Evolutionary conservation across 2,329 filamentous ascomycete genomes (phyloP), one percentile per base, ranked within the genome.

Genomic region (Colletotrichum navitas): DNA sequence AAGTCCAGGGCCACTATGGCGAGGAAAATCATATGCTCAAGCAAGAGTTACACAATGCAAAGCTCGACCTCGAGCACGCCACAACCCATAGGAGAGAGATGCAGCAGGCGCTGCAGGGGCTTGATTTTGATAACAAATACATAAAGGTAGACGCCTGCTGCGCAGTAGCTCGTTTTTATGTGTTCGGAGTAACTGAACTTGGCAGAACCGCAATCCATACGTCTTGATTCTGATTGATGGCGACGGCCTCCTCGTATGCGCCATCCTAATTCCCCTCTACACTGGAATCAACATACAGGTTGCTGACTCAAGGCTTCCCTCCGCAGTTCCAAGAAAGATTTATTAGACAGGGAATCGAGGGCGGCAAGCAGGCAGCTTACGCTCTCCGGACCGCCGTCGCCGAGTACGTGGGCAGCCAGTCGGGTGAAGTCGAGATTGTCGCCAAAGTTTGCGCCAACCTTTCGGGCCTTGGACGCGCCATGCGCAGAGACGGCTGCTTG

Each of bases 201-300:
- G 73, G 59, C 75, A 89, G 86, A 85, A 83, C 70, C 83, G 81
- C 61, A 90, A 90, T 78, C 84, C 86, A 51, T 92, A 92, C 78
- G 83, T 91, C 76, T 79, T 88, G 74, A 84, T 90, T 49, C 77
- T 91, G 74, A 86, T 92, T 75, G 90, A 92, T 77, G 90, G 89
- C 47, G 87, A 92, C 78, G 88, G 88, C 55, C 83, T 91, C 70
- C 81, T 91, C 78, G 89, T 91, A 75, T 65, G 77, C 76, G 26
- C 62, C 29, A 24, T 12, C 49, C 36, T 34, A 11, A 14, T 5
- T 16, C 18, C 41, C 21, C 43, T 2, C n/a, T 21, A 21, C 45
- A 11, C 34, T 49, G 24, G n/a, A 14, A 70, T 65, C 56, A 58
- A 59, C 49, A 14, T 8, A 32, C 29, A 32, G 43, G n/a, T 63